Base-by-base conservation (phyloP, 257 asterid species). In the Przewalskia tangutica region DNA sequence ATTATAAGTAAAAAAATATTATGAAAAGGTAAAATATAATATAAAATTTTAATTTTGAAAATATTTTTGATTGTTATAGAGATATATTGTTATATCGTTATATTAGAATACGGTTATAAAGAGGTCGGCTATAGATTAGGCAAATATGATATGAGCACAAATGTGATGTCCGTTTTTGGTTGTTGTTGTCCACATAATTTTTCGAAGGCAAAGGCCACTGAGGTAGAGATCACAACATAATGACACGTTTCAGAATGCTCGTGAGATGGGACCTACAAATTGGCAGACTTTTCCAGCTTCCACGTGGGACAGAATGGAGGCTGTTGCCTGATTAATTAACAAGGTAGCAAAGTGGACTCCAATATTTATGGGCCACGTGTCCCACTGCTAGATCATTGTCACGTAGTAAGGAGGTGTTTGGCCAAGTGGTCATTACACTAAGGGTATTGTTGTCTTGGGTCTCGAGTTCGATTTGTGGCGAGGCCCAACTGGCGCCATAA, bases 241-340 rank as follows among this genome's bases (percentile, higher is more conserved):
- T 90, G 89, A 84, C 86, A 87, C 86, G 90, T 86, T 89, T 85
- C 86, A 80, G 87, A 77, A 46, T n/a, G 87, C 85, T 88, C 86
- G 89, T 82, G 88, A 77, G 87, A 70, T 70, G 87, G 90, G 89
- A 8, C 84, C 88, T 80, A 6, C 17, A 40, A 17, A 10, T 42
- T 66, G 63, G 83, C 79, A 78, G 82, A 51, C 46, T 59, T 78
- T 32, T 82, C 23, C 85, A 85, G 90, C 32, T 62, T 83, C 89
- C 90, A 90, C 90, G 87, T 90, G 90, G 84, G 86, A 38, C 65
- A 71, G 85, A 85, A 85, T 77, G 89, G 89, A 85, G 77, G 81
- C 79, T 84, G 87, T 90, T 86, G 44, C 86, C 88, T 77, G 77
- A 81, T 79, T 81, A 83, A 81, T 77, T 81, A 84, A 85, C 89